A percentile compares a stretch with the other conserved stretches of the same genome.
Evolutionary conservation across 805 yeast species (phyloP).

Genomic region (Yamadazyma phyllophila): DNA sequence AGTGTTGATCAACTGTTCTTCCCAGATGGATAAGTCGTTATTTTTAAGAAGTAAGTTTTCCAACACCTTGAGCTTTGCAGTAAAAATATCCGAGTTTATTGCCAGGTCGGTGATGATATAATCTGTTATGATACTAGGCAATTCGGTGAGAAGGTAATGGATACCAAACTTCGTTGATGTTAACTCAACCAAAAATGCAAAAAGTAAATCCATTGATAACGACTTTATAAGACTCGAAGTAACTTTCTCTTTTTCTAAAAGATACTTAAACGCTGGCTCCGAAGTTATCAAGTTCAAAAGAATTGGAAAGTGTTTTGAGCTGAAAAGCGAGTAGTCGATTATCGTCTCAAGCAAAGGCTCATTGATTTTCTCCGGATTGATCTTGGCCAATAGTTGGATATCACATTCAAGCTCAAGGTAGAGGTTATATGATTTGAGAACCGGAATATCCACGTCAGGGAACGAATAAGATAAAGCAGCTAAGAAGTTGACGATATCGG

Average conservation of each 20-base stretch:
- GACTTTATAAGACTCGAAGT: conserved; percentile 9
- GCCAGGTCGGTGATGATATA: conserved; percentile 17
- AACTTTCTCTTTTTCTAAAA: conserved; percentile 11
- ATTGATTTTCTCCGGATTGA: conserved; percentile 13
- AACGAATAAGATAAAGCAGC: conserved; percentile 19
- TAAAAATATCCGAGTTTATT: conserved; percentile 25
- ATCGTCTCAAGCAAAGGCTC: conserved; percentile 12
- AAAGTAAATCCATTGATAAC: conserved; percentile 19
- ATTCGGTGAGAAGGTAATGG: conserved; percentile 19
- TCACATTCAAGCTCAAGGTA: conserved; percentile 16
- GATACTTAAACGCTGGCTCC: conserved; percentile 15
- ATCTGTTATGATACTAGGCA: conserved; percentile 24
- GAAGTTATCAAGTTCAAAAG: conserved; percentile 23
- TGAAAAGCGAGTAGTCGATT: conserved; percentile 13
- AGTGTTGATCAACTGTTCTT: conserved; percentile 16
- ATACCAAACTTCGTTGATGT: conserved; percentile 19
- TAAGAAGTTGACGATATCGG: conserved; percentile 22
- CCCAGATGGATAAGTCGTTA: conserved; percentile 22
- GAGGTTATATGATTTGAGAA: conserved; percentile 20
- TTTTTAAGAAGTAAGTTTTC: conserved; percentile 20
- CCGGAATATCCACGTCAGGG: conserved; percentile 6
- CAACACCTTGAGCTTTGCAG: conserved; percentile 21
- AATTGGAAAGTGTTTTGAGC: conserved; percentile 23
- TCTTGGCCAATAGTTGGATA: conserved; percentile 19
- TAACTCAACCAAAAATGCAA: conserved; percentile 18